Evolutionary conservation across 2,329 filamentous ascomycete species (phyloP), one percentile per base, ranked within the genome.

Genomic region (Aspergillus viridinutans): DNA sequence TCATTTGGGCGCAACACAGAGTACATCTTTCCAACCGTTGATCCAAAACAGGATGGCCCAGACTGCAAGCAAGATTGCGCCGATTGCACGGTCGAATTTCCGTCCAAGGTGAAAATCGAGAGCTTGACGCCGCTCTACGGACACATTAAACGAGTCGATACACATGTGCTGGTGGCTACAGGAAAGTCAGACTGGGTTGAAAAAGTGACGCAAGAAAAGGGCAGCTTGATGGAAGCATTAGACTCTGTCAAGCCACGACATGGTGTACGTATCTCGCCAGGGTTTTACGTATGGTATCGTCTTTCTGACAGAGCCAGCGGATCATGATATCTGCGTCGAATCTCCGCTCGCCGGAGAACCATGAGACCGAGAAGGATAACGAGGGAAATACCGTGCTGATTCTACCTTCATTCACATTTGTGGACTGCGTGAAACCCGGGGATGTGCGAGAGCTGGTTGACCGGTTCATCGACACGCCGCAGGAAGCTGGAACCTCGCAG

Each of bases 351-450:
- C 61, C 62, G 38, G 62, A 66, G 1, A 52, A 63, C 3, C 10
- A 42, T 4, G 42, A 57, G 9, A 50, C 47, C 29, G 52, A 63
- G 12, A 50, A 57, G 26, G 38, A 29, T 4, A 47, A 53, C 26
- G 49, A 52, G 35, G 85, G 87, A 9, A 93, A 90, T 1, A 89
- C 85, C 1, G 83, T 92, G 20, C 80, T 96, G 23, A 83, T 96
- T 43, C 85, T 96, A 26, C 92, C 92, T 0, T 86, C 90, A 56
- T 95, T 95, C 74, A 86, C 84, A 45, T 80, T 90, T 55, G 80
- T 96, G 67, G 88, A 92, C 69, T 87, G 90, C 63, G 89, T 95
- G 54, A 88, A 85, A 0, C 88, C 89, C 1, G 76, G 50, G 40
- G 64, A 72, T 7, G 87, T 92, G 0, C 84, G 87, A 0, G 80